These are phyloP conservation scores for Henckelia pumila DNA, from an alignment of 257 asterid genomes.

Conservation along the genomic window DNA sequence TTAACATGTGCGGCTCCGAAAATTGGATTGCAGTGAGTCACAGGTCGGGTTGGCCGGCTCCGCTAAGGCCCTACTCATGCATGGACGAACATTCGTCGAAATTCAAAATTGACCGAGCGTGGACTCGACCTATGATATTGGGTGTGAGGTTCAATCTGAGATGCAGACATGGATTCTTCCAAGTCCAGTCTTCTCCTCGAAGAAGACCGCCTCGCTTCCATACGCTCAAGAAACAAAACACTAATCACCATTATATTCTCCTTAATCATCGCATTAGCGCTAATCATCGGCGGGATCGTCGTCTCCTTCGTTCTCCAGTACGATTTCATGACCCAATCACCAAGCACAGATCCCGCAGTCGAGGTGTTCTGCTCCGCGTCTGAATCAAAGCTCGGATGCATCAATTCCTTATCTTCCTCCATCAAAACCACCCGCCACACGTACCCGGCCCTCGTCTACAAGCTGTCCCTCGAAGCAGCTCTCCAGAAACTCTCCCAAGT, in stretches of 20 bases:
- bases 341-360: constrained; percentile 19
- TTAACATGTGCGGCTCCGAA: too few species aligned
- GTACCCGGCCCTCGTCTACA: constrained; percentile 20
- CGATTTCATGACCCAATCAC: constrained; percentile 8
- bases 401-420: constrained; percentile 18
- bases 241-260: constrained; percentile 34
- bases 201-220: constrained; percentile 13
- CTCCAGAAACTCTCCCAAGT: not conserved
- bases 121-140: too few species aligned
- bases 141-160: too few species aligned
- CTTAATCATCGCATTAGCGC: constrained; percentile 30
- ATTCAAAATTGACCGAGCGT: too few species aligned
- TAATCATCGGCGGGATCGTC: constrained; percentile 32
- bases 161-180: too few species aligned
- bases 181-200: too few species aligned
- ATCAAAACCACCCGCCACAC: constrained; percentile 15
- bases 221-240: constrained; percentile 27
- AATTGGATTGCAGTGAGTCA: too few species aligned
- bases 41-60: too few species aligned
- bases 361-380: constrained; percentile 22
- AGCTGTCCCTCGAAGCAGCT: constrained; percentile 23
- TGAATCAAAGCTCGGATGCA: constrained; percentile 9
- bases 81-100: too few species aligned
- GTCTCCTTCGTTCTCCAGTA: constrained; percentile 14
- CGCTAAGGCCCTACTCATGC: too few species aligned